These are phyloP conservation scores for Mycena rosella DNA, from an alignment of 768 basidiomycete genomes.

Conservation along the genomic window DNA sequence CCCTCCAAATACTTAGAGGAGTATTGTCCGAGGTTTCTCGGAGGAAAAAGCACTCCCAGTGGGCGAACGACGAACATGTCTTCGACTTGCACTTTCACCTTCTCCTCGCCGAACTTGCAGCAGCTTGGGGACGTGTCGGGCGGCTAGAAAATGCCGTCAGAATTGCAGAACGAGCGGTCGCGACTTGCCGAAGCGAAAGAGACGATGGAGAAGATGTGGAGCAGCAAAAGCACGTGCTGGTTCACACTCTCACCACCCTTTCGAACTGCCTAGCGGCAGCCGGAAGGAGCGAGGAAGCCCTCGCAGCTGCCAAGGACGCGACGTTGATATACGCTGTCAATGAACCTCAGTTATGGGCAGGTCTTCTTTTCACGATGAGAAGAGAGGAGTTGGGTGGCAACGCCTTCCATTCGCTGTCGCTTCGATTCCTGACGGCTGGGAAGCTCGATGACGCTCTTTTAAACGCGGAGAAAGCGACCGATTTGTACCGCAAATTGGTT, in stretches of 20 bases:
- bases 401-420: neutral
- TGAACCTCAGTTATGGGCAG: neutral
- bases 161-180: neutral
- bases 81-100: neutral
- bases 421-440: neutral
- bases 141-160: neutral
- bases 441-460: neutral
- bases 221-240: neutral
- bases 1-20: neutral
- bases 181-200: neutral
- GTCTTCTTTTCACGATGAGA: neutral
- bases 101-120: slow-evolving; percentile 2
- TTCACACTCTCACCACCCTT: neutral
- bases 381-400: neutral
- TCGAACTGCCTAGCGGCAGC: slow-evolving; percentile 3
- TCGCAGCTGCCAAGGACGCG: neutral
- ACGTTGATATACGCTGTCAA: neutral
- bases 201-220: neutral
- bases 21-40: neutral
- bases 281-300: neutral
- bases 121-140: neutral
- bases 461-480: slow-evolving; percentile 5
- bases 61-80: too few relatives aligned
- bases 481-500: slow-evolving; percentile 5
- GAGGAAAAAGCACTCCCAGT: too few relatives aligned